phyloP scores from a whole-genome alignment of 805 yeast genomes.

The Wickerhamiella kurtzmanii region DNA sequence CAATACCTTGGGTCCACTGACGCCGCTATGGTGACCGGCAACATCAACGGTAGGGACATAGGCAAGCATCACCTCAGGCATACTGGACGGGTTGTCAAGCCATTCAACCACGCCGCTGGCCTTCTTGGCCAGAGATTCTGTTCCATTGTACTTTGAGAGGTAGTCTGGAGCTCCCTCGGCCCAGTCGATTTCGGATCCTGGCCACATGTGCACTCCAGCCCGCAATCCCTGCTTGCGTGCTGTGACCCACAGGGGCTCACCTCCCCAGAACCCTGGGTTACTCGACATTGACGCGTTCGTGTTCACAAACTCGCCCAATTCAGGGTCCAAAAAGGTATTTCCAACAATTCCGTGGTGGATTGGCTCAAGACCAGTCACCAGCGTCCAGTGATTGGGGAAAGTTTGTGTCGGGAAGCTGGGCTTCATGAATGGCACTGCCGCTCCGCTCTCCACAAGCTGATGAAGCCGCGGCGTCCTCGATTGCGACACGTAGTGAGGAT shows the following conservation, averaged over 20 bases:
- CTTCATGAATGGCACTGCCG: conserved; percentile 62
- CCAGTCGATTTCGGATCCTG: conserved; percentile 70
- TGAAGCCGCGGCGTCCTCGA: conserved; percentile 60
- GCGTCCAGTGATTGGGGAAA: conserved; percentile 84
- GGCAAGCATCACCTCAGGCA: conserved; percentile 67
- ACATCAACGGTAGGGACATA: conserved; percentile 75
- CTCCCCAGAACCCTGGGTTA: conserved; percentile 67
- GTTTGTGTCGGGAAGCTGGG: conserved; percentile 86
- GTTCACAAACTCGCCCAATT: conserved; percentile 43
- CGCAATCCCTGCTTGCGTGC: conserved; percentile 47
- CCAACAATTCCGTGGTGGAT: conserved; percentile 79
- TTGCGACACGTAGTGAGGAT: conserved; percentile 68
- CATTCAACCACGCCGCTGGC: conserved; percentile 45
- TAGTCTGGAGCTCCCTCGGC: conserved; percentile 36
- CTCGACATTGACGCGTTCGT: conserved; percentile 41
- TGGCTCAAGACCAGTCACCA: conserved; percentile 78
- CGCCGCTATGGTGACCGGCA: conserved; percentile 62
- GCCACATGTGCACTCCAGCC: conserved; percentile 91
- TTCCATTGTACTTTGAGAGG: conserved; percentile 50
- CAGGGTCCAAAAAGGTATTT: conserved; percentile 62
- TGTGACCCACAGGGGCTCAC: conserved; percentile 80
- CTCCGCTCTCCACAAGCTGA: conserved; percentile 39
- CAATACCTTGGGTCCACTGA: conserved; percentile 44
- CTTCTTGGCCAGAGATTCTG: conserved; percentile 47
- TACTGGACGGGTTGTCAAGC: conserved; percentile 39